Conservation (phyloP, 192 early-diverging fungal genomes). For the Allomyces javanicus region DNA sequence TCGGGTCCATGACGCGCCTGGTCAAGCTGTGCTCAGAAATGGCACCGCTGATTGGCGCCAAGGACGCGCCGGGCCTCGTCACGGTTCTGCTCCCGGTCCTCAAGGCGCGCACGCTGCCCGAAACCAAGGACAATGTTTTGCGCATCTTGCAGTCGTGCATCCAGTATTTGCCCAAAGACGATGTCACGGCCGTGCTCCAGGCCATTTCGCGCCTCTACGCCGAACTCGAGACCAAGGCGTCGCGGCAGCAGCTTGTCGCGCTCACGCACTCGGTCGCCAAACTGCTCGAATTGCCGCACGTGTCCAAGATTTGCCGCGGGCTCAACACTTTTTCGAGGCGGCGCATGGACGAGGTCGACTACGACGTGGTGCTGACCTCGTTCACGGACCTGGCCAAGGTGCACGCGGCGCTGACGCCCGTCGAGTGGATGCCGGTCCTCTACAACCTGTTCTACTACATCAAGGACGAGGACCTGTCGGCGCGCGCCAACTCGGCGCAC, state of each 20-base stretch:
- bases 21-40: background rate
- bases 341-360: constrained; percentile 75
- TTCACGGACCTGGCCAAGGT: constrained; percentile 31
- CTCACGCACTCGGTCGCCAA: background rate
- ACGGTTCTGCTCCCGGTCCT: background rate
- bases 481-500: constrained; percentile 60
- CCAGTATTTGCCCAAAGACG: background rate
- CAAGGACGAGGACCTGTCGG: constrained; percentile 75
- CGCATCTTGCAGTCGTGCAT: background rate
- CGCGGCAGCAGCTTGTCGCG: constrained; percentile 19
- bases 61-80: background rate
- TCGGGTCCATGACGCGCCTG: background rate
- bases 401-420: constrained; percentile 37
- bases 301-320: constrained; percentile 39
- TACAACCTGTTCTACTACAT: constrained; percentile 69
- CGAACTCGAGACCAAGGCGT: constrained; percentile 33
- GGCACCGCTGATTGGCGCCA: background rate
- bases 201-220: constrained; percentile 51
- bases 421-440: constrained; percentile 75
- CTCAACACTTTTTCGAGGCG: constrained; percentile 56
- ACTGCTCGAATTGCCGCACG: constrained; percentile 15
- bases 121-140: background rate
- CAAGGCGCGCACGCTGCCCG: background rate
- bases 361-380: constrained; percentile 56
- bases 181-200: constrained; percentile 8